phyloP scores from a whole-genome alignment of 257 asterid genomes.

The Plantago major region DNA sequence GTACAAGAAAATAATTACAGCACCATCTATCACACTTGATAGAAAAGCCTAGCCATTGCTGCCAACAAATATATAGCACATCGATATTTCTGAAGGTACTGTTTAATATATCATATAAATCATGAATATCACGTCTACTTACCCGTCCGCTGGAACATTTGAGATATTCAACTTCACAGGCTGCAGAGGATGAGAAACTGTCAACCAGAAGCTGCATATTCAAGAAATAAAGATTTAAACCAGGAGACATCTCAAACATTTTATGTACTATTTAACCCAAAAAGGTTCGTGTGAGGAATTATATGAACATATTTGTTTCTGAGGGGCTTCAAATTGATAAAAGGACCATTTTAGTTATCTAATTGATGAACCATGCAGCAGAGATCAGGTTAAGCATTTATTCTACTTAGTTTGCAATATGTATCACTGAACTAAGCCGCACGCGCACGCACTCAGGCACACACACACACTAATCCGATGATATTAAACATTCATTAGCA shows the following conservation, averaged over 20 bases:
- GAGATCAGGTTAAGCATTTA: constrained; percentile 4
- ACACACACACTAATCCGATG: no score
- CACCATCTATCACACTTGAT: no score
- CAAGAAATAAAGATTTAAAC: constrained; percentile 9
- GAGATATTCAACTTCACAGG: constrained; percentile 72
- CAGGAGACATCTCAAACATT: constrained; percentile 12
- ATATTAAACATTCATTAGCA: no score
- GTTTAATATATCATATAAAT: neutral
- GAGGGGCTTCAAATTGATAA: constrained; percentile 16
- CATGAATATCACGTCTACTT: constrained; percentile 21
- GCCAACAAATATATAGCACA: neutral
- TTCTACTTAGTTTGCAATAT: neutral
- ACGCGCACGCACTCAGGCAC: no score
- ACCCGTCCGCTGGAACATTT: constrained; percentile 81
- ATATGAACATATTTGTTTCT: constrained; percentile 12
- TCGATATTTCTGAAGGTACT: no score
- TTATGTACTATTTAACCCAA: constrained; percentile 1
- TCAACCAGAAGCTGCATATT: constrained; percentile 77
- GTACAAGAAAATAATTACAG: no score
- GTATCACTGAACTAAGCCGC: neutral
- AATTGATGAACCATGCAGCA: constrained; percentile 2
- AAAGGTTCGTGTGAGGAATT: neutral
- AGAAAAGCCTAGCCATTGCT: neutral
- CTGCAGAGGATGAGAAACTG: constrained; percentile 58
- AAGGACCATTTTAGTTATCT: neutral